phyloP scores from a whole-genome alignment of 2,329 filamentous ascomycete genomes.

The Claviceps sp. region DNA sequence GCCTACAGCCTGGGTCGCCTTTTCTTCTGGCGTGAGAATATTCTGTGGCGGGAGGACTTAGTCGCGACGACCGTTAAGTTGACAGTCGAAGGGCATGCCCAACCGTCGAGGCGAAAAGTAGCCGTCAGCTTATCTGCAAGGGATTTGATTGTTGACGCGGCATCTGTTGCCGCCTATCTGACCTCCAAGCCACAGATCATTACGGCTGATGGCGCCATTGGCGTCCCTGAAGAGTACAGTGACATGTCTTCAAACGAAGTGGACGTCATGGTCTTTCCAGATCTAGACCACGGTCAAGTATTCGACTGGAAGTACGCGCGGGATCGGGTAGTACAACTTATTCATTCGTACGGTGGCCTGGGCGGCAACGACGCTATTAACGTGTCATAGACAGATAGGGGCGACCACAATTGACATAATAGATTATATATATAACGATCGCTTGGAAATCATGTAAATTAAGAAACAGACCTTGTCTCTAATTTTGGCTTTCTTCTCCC shows the following conservation, averaged over 20 bases:
- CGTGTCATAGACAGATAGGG: too few relatives aligned
- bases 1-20: conserved; percentile 49
- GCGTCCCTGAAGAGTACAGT: conserved; percentile 9
- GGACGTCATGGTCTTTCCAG: conserved; percentile 46
- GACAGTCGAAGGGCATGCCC: neutral
- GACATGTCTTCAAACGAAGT: conserved; percentile 17
- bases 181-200: conserved; percentile 2
- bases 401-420: too few relatives aligned
- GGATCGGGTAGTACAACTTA: conserved; percentile 16
- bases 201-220: conserved; percentile 6
- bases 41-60: conserved; percentile 56
- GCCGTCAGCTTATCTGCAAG: conserved; percentile 45
- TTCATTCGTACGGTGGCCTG: conserved; percentile 13
- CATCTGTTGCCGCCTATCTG: conserved; percentile 44
- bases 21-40: conserved; percentile 61
- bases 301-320: conserved; percentile 29
- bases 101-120: conserved; percentile 20
- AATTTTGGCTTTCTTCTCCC: too few relatives aligned
- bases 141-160: conserved; percentile 53
- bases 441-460: too few relatives aligned
- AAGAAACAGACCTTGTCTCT: too few relatives aligned
- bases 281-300: conserved; percentile 50
- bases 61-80: conserved; percentile 9
- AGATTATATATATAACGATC: too few relatives aligned
- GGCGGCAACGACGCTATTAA: neutral